Percentiles rank a stretch among this genome's conserved stretches.
Conservation (phyloP, 768 basidiomycete species). For the Xerocomellus intermedius region DNA sequence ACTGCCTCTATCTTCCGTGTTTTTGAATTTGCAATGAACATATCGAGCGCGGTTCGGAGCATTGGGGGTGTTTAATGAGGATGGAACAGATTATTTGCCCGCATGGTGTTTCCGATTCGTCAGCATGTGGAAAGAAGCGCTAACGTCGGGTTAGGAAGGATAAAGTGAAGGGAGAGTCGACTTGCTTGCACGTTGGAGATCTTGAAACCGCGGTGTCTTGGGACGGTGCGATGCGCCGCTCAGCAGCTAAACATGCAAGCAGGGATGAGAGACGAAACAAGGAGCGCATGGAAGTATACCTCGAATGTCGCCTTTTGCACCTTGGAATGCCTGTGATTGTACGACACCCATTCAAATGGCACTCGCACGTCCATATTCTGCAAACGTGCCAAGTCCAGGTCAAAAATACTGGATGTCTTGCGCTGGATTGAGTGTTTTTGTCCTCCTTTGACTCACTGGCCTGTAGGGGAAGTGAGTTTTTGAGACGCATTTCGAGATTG, state of each 20-base stretch:
- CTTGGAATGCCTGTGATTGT: conserved; percentile 40
- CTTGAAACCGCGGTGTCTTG: conserved; percentile 69
- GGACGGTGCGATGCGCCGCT: conserved; percentile 95
- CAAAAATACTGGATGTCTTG: conserved; percentile 70
- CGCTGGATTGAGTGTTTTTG: conserved; percentile 16
- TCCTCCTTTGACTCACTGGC: conserved; percentile 13
- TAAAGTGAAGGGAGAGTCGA: conserved; percentile 6
- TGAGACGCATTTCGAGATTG: conserved; percentile 80
- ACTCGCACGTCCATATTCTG: conserved; percentile 61
- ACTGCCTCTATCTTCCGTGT: conserved; percentile 83
- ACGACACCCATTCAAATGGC: conserved; percentile 70
- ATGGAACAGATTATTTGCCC: conserved; percentile 90
- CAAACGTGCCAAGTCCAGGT: conserved; percentile 59
- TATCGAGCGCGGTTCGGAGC: conserved; percentile 68
- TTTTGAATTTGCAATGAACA: conserved; percentile 83
- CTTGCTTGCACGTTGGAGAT: conserved; percentile 85
- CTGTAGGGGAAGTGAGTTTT: conserved; percentile 79
- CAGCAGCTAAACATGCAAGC: conserved; percentile 50
- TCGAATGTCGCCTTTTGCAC: conserved; percentile 62
- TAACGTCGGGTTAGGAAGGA: conserved; percentile 23
- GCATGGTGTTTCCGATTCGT: conserved; percentile 97
- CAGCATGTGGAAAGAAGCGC: conserved; percentile 78
- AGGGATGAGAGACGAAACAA: not conserved
- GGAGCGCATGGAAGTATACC: conserved; percentile 42
- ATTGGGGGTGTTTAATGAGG: conserved; percentile 69